Conservation (phyloP, 1,284 basidiomycete species). For the Cutaneotrichosporon spelunceum region DNA sequence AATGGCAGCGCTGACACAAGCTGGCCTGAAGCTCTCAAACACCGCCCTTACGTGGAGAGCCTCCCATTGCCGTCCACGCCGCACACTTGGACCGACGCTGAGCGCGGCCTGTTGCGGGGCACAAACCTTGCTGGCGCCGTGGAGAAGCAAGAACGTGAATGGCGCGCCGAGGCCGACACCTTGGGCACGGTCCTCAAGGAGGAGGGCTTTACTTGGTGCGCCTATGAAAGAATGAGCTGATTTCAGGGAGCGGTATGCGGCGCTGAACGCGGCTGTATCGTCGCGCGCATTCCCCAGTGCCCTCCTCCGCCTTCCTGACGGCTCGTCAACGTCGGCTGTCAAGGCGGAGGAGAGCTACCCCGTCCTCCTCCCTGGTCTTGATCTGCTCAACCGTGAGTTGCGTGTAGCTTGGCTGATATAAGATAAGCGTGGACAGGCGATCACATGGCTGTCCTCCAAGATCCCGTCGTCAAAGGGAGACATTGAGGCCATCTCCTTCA, state of each 20-base stretch:
- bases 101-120: conserved; percentile 65
- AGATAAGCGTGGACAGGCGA: conserved; percentile 61
- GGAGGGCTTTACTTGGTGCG: conserved; percentile 65
- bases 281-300: conserved; percentile 85
- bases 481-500: conserved; percentile 33
- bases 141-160: conserved; percentile 60
- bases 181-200: conserved; percentile 55
- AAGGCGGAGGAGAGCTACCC: conserved; percentile 59
- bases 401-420: not conserved
- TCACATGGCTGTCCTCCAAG: conserved; percentile 70
- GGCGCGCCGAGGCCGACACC: conserved; percentile 60
- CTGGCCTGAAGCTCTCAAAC: conserved; percentile 48
- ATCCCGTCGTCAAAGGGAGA: conserved; percentile 29
- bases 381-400: conserved; percentile 69
- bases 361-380: conserved; percentile 77
- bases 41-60: conserved; percentile 62
- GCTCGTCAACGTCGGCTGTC: conserved; percentile 15
- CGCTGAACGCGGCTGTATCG: conserved; percentile 70
- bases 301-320: conserved; percentile 58
- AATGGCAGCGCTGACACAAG: conserved; percentile 12
- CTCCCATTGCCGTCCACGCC: conserved; percentile 72
- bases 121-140: conserved; percentile 75
- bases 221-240: not conserved
- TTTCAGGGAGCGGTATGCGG: conserved; percentile 65
- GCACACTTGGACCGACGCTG: conserved; percentile 64